phyloP scores from a whole-genome alignment of 2,329 filamentous ascomycete species.

The Exophiala spinifera region DNA sequence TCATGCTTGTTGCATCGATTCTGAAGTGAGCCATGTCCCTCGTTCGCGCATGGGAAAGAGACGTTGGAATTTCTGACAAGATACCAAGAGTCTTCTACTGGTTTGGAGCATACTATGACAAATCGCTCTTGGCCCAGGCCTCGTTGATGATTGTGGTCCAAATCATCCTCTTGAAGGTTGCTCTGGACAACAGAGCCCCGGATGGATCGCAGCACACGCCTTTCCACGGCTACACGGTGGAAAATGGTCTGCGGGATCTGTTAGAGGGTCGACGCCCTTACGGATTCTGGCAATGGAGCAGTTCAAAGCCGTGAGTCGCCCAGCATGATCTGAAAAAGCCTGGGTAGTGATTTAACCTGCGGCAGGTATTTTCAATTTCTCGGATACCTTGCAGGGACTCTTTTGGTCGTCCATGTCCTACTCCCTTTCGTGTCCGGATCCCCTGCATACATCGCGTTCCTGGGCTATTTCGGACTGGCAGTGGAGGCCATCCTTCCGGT shows the following conservation, averaged over 20 bases:
- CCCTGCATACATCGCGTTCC: conserved; percentile 41
- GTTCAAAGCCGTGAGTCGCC: conserved; percentile 48
- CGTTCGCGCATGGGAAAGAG: not conserved
- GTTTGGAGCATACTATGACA: conserved; percentile 61
- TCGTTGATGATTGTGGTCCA: conserved; percentile 60
- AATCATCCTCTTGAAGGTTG: conserved; percentile 58
- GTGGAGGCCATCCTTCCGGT: conserved; percentile 48
- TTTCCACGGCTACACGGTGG: conserved; percentile 35
- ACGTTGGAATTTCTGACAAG: not conserved
- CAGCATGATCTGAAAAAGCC: not conserved
- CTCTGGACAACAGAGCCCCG: conserved; percentile 54
- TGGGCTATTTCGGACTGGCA: conserved; percentile 47
- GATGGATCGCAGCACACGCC: conserved; percentile 42
- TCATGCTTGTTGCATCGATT: conserved; percentile 64
- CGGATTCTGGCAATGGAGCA: conserved; percentile 63
- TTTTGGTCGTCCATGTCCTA: conserved; percentile 54
- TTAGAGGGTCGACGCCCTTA: conserved; percentile 48
- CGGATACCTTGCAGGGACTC: conserved; percentile 30
- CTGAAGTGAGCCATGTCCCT: conserved; percentile 49
- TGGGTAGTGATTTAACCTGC: not conserved
- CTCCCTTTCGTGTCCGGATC: conserved; percentile 47
- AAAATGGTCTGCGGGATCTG: conserved; percentile 23
- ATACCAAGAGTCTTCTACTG: conserved; percentile 59
- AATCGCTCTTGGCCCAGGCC: conserved; percentile 58
- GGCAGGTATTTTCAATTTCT: conserved; percentile 21